phyloP scores from a whole-genome alignment of 2,329 filamentous ascomycete genomes.

The Beauveria asiatica region DNA sequence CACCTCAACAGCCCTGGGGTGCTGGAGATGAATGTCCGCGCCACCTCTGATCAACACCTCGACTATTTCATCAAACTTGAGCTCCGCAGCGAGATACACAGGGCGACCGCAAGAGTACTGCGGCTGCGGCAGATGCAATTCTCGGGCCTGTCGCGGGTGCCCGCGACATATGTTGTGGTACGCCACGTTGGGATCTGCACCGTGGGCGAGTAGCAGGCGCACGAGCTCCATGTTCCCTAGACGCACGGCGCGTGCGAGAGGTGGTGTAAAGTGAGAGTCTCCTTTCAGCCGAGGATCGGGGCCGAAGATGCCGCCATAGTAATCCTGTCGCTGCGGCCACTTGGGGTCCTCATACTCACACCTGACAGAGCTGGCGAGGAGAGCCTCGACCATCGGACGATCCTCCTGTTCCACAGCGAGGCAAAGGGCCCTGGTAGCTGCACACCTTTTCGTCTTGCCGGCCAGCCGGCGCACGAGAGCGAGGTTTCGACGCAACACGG shows the following conservation, averaged over 20 bases:
- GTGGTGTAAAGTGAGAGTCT: not conserved
- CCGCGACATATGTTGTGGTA: not conserved
- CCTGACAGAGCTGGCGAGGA: not conserved
- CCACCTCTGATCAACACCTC: not conserved
- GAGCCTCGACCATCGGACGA: not conserved
- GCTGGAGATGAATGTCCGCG: not conserved
- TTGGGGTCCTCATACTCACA: slow-evolving; percentile 1
- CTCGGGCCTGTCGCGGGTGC: not conserved
- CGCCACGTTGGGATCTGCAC: slow-evolving; percentile 4
- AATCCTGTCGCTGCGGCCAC: not conserved
- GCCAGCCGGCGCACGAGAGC: not conserved
- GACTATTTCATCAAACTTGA: not conserved
- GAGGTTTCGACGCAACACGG: not conserved
- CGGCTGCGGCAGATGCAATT: not conserved
- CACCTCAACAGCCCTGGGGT: not conserved
- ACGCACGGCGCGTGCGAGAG: slow-evolving; percentile 1
- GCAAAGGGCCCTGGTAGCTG: not conserved
- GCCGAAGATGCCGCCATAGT: not conserved
- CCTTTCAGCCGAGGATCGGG: not conserved
- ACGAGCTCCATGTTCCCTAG: not conserved
- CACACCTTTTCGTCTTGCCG: not conserved
- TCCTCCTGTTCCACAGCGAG: not conserved
- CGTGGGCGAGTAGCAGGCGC: not conserved
- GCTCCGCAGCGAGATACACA: slow-evolving; percentile 2
- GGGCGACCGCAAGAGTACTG: not conserved